Base-by-base conservation (phyloP, 2,329 filamentous ascomycete genomes). In the Arthrobotrys iridis region DNA sequence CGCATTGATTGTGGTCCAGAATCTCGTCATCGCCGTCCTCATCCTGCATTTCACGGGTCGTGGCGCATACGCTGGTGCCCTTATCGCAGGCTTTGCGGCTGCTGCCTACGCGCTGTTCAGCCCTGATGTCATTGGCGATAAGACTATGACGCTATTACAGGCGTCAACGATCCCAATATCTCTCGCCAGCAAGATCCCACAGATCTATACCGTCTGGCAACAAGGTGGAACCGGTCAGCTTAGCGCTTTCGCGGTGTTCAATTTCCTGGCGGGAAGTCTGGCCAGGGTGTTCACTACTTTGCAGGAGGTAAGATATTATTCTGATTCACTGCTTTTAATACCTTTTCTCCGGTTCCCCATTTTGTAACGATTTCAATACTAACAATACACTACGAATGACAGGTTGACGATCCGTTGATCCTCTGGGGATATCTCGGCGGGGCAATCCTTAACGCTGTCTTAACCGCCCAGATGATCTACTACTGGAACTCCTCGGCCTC, bases 171-270 rank as follows among this genome's bases (percentile, higher is more conserved):
- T 80, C 33, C 79, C 90, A 15, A 82, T 99, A 79, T 89, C 93
- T 57, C 89, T 98, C 37, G 91, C 92, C 11, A 95, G 91, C 85
- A 99, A 99, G 86, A 82, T 96, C 65, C 95, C 95, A 46, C 95
- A 99, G 86, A 98, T 99, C 80, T 83, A 89, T 70, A 90, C 93
- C 13, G 93, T 98, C 80, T 94, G 89, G 85, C 86, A 87, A 79
- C 86, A 97, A 83, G 93, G 93, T 48, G 90, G 92, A 40, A 99
- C 95, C 3, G 95, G 96, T 22, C 95, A 99, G 85, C 86, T 99
- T 82, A 97, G 93, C 81, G 94, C 95, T 59, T 98, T 98, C 82
- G 92, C 95, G 72, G 93, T 99, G 79, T 97, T 99, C 87, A 98
- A 97, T 86, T 99, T 97, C 84, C 92, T 99, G 80, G 86, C 90